phyloP scores from a whole-genome alignment of 805 yeast genomes.

The Barnettozyma sp. region DNA sequence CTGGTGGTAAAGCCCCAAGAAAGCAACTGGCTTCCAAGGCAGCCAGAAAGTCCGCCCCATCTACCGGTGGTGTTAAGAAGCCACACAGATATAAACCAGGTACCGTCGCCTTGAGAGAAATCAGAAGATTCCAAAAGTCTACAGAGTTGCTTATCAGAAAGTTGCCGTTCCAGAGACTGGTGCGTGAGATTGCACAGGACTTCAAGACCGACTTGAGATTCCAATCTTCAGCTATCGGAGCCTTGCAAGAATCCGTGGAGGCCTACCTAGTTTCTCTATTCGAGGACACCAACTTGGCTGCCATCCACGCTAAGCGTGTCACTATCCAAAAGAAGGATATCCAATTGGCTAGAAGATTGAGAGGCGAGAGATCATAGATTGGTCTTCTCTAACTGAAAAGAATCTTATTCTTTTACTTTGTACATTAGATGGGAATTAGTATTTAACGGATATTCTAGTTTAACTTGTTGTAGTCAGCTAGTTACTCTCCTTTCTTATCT shows the following conservation, averaged over 20 bases:
- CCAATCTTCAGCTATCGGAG: constrained; percentile 97
- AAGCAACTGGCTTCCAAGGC: constrained; percentile 88
- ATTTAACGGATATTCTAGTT: constrained; percentile 6
- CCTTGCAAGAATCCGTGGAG: constrained; percentile 97
- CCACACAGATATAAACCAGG: constrained; percentile 98
- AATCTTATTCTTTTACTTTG: constrained; percentile 8
- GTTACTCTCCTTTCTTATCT: neutral
- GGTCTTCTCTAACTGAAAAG: constrained; percentile 8
- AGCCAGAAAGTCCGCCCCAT: constrained; percentile 90
- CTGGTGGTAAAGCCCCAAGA: constrained; percentile 97
- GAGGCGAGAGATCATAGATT: constrained; percentile 86
- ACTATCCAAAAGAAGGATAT: constrained; percentile 98
- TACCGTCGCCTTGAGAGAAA: constrained; percentile 94
- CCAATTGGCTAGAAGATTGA: constrained; percentile 94
- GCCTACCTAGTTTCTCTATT: constrained; percentile 94
- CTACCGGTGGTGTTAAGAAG: constrained; percentile 88
- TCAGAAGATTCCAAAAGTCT: constrained; percentile 94
- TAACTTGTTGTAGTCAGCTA: neutral
- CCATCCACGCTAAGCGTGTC: constrained; percentile 98
- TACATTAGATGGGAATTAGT: constrained; percentile 23
- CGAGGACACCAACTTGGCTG: constrained; percentile 98
- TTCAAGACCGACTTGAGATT: constrained; percentile 90
- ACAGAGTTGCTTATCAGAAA: constrained; percentile 93
- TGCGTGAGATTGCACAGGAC: constrained; percentile 92
- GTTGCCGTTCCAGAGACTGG: constrained; percentile 95